Evolutionary conservation across 805 yeast species (phyloP), one percentile per base, ranked within the genome.

Genomic region (Maudiozyma barnettii): DNA sequence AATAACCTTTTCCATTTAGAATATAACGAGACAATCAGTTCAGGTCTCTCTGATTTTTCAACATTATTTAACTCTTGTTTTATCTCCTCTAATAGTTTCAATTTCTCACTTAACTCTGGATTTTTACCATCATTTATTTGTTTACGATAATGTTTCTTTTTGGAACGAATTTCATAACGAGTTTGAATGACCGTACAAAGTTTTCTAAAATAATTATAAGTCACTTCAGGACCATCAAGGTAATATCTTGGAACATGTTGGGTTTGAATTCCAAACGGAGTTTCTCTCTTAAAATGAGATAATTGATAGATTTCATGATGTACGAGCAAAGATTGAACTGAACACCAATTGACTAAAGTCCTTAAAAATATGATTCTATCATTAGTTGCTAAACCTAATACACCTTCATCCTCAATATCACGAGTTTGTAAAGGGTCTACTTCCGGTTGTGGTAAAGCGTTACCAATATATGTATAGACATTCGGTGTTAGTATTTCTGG

Each of bases 261-360:
- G 13, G 62, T 57, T 19, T 54, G 56, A 7, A 55, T 49, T 19
- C 58, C 59, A 47, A 54, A 58, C 4, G 54, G 43, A 10, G 58
- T 54, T n/a, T 56, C 61, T 35, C 54, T 53, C 36, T 52, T 57
- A 13, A 53, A 44, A 49, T 59, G 61, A 2, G 62, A 45, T 23
- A 59, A 31, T 39, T 54, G 54, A 31, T 52, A 52, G 5, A 59
- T 48, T 46, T 56, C 60, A 19, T 45, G 45, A 45, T 58, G 63
- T 4, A 57, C 47, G 19, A 50, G 45, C 14, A 44, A 41, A 1
- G 63, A 58, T 29, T 59, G 49, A 3, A 55, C 45, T 7, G 49
- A 22, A 47, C 59, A 57, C 59, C 60, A 58, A 33, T 58, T 54
- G 4, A 48, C 44, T 18, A 59, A 36, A 3, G 54, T 33, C 21